Evolutionary conservation across 2,329 filamentous ascomycete genomes (phyloP), one percentile per base, ranked within the genome.

Genomic region (Paraphoma chrysanthemicola): DNA sequence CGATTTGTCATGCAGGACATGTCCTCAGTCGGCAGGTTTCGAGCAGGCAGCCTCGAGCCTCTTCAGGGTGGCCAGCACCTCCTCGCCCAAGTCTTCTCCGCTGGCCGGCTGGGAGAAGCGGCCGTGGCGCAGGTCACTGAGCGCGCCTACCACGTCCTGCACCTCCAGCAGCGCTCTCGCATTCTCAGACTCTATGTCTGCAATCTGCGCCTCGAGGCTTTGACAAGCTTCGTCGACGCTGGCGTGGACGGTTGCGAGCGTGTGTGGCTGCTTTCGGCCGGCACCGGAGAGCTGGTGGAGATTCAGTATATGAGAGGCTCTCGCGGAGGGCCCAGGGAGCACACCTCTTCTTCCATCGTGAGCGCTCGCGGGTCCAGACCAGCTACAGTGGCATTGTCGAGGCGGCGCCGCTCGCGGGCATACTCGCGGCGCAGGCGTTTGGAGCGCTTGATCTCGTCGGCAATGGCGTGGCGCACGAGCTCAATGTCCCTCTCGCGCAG

Each of bases 51-150:
- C 81, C 72, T 90, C 86, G 33, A 92, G 80, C 59, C 84, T 82
- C 59, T 82, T 79, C 36, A 95, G 79, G 6, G 88, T 88, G 45
- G 88, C 85, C 16, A 92, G 78, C 30, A 92, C 85, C 63, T 93
- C 88, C 45, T 86, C 83, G 28, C 82, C 82, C 31, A 93, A 77
- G 18, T 82, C 75, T 60, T 90, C 90, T 36, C 85, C 83, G 10
- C 76, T 78, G 18, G 76, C 72, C 23, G 79, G 73, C 23, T 78
- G 78, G 39, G 78, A 76, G 55, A 95, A 84, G 53, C 88, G 88
- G 38, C 93, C 92, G 69, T 95, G 94, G 44, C 91, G 87, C 53
- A 96, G 81, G 76, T 96, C 91, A 75, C 92, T 96, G 72, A 97
- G 79, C 46, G 85, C 86, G 31, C 89, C 89, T 14, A 95, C 84